phyloP scores from a whole-genome alignment of 257 asterid species.

The Solanum arcanum region DNA sequence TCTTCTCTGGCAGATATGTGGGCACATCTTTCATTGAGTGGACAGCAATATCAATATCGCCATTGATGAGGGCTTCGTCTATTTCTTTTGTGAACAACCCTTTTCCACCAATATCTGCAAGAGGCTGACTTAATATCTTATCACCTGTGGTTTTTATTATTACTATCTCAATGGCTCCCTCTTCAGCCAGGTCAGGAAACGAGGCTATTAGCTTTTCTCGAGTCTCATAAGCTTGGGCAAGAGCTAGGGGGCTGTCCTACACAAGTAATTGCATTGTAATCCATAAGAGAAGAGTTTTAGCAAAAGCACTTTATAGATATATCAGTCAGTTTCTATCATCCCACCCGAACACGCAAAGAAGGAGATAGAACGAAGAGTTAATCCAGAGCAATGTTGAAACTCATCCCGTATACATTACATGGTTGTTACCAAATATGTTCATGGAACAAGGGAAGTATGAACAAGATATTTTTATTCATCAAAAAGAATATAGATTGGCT shows the following conservation, averaged over 20 bases:
- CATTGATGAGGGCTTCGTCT: slow-evolving; percentile 85
- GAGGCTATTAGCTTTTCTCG: slow-evolving; percentile 58
- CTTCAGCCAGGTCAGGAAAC: slow-evolving; percentile 83
- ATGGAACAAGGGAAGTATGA: neutral
- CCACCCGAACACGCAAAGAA: neutral
- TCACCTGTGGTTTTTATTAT: slow-evolving; percentile 92
- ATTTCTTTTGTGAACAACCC: slow-evolving; percentile 94
- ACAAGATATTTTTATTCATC: neutral
- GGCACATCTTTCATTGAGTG: slow-evolving; percentile 99
- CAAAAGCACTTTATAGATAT: neutral
- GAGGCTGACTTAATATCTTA: slow-evolving; percentile 79
- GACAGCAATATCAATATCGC: slow-evolving; percentile 89
- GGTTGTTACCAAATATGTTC: neutral
- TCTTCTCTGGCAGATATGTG: slow-evolving; percentile 79
- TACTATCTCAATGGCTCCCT: slow-evolving; percentile 79
- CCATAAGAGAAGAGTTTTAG: neutral
- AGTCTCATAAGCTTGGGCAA: slow-evolving; percentile 96
- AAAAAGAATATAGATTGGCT: neutral
- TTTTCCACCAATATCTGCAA: slow-evolving; percentile 98
- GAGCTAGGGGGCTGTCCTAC: slow-evolving; percentile 93
- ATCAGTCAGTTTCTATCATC: neutral
- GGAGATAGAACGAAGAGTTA: neutral
- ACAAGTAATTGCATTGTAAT: slow-evolving; percentile 12
- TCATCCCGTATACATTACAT: neutral
- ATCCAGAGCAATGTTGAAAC: neutral